Percentiles rank a stretch among this genome's conserved stretches.
Evolutionary conservation across 768 basidiomycete genomes (phyloP).

Genomic region (Boletales sp.): DNA sequence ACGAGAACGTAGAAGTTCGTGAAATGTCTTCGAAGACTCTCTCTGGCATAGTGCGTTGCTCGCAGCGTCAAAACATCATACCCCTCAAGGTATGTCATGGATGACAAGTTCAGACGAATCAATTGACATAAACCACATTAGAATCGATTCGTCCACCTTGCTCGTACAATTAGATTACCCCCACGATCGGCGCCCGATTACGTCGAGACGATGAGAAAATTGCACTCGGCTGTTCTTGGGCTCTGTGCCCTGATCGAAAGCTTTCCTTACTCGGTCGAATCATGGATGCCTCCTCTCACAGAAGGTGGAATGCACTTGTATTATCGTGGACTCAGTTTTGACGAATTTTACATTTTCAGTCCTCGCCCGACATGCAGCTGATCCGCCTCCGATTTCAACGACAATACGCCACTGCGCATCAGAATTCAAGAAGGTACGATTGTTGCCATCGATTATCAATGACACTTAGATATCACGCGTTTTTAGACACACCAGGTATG

Average conservation of each 20-base stretch:
- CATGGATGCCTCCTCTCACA: slow-evolving; percentile 84
- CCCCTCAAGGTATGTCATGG: slow-evolving; percentile 63
- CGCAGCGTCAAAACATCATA: slow-evolving; percentile 83
- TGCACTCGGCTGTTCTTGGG: slow-evolving; percentile 93
- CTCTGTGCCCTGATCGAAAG: slow-evolving; percentile 91
- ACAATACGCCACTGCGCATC: slow-evolving; percentile 84
- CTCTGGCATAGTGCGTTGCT: slow-evolving; percentile 84
- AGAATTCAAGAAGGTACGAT: slow-evolving; percentile 77
- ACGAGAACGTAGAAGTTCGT: slow-evolving; percentile 91
- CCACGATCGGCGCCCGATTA: slow-evolving; percentile 67
- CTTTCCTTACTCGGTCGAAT: slow-evolving; percentile 93
- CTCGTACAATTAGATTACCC: slow-evolving; percentile 62
- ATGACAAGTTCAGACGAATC: not conserved
- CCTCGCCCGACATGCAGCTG: slow-evolving; percentile 72
- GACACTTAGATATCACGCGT: not conserved
- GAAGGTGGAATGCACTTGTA: slow-evolving; percentile 48
- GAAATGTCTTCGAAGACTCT: slow-evolving; percentile 87
- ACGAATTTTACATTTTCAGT: slow-evolving; percentile 39
- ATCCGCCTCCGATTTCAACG: slow-evolving; percentile 87
- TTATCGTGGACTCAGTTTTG: not conserved
- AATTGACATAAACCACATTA: slow-evolving; percentile 28
- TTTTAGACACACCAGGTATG: slow-evolving; percentile 60
- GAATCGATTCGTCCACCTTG: slow-evolving; percentile 76
- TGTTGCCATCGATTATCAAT: slow-evolving; percentile 3
- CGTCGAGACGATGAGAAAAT: slow-evolving; percentile 62